Conservation (phyloP, 495 filamentous ascomycete genomes). For the Monascus purpureus region DNA sequence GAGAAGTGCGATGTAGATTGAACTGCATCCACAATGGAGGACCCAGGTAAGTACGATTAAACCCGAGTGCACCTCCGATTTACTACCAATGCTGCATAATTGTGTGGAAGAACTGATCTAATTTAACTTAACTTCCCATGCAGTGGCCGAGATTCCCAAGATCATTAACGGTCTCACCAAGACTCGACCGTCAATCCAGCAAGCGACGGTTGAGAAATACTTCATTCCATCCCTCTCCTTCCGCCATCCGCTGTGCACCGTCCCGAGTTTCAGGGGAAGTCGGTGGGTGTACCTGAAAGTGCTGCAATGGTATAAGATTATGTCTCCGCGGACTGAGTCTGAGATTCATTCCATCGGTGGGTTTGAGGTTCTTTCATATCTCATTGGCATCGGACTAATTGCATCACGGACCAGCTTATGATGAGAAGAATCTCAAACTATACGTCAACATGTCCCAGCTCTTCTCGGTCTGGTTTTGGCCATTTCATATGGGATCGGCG, state of each 20-base stretch:
- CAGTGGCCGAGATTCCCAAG: constrained; percentile 39
- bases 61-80: background rate
- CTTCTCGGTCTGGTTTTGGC: constrained; percentile 65
- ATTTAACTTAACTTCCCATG: too few relatives aligned
- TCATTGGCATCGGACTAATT: background rate
- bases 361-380: constrained; percentile 4
- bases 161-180: constrained; percentile 57
- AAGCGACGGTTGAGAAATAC: constrained; percentile 47
- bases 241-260: constrained; percentile 67
- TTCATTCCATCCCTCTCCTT: constrained; percentile 59
- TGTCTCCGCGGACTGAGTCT: constrained; percentile 61
- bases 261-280: constrained; percentile 42
- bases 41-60: background rate
- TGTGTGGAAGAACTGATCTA: too few relatives aligned
- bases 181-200: constrained; percentile 47
- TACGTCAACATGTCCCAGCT: constrained; percentile 59
- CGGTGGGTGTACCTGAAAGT: constrained; percentile 51
- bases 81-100: too few relatives aligned
- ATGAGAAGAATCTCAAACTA: constrained; percentile 45
- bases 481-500: constrained; percentile 53
- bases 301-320: constrained; percentile 77
- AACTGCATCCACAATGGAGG: too few relatives aligned
- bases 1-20: too few relatives aligned
- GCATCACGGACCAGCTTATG: constrained; percentile 44
- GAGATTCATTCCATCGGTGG: constrained; percentile 54